phyloP scores from a whole-genome alignment of 2,329 filamentous ascomycete genomes.

The Aspergillus novoparasiticus region DNA sequence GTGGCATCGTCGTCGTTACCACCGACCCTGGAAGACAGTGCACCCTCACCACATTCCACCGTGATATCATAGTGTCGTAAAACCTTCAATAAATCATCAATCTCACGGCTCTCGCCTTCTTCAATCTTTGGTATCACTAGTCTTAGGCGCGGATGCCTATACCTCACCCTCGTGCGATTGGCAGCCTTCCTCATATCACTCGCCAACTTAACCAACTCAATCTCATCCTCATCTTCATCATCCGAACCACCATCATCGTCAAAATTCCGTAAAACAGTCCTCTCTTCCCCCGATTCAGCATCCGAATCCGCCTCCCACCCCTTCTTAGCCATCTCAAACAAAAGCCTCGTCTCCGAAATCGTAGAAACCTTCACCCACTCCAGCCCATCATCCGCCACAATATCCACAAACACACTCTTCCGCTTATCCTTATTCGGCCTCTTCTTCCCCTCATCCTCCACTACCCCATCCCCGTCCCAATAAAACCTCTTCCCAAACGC shows the following conservation, averaged over 20 bases:
- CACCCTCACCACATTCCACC: conserved; percentile 39
- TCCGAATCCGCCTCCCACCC: conserved; percentile 61
- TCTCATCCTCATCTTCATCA: conserved; percentile 56
- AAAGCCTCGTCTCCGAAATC: conserved; percentile 62
- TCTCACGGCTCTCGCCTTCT: conserved; percentile 52
- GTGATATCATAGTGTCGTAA: conserved; percentile 55
- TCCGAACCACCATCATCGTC: conserved; percentile 43
- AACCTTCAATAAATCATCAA: conserved; percentile 59
- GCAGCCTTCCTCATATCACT: conserved; percentile 62
- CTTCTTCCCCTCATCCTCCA: conserved; percentile 23
- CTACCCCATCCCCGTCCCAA: conserved; percentile 36
- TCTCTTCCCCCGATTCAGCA: conserved; percentile 44
- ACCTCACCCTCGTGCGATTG: conserved; percentile 58
- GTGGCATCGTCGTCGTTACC: conserved; percentile 8
- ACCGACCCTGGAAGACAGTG: conserved; percentile 13
- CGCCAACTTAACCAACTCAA: conserved; percentile 64
- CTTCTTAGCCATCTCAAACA: conserved; percentile 70
- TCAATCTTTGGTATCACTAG: conserved; percentile 64
- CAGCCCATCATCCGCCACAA: conserved; percentile 63
- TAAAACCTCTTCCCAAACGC: conserved; percentile 62
- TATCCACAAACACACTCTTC: conserved; percentile 62
- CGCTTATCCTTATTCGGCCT: conserved; percentile 45
- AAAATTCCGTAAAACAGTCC: conserved; percentile 31
- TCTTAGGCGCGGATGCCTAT: conserved; percentile 60
- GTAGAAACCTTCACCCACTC: conserved; percentile 72